Base-by-base conservation (phyloP, 768 basidiomycete species). In the Punctularia strigosozonata region DNA sequence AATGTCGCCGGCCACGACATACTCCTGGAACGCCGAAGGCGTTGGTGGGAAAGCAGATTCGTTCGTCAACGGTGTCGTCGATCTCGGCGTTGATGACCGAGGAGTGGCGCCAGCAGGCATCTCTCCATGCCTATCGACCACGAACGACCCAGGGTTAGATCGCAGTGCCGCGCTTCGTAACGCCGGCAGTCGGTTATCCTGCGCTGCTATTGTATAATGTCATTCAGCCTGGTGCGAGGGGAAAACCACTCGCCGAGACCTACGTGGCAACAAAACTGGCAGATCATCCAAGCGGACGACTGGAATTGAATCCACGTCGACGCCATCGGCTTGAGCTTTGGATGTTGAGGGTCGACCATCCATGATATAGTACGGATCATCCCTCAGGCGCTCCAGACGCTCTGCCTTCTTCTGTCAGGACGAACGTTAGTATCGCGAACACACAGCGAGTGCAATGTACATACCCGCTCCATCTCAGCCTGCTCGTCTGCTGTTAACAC, bases 271-370 rank as follows among this genome's bases (percentile, higher is more conserved):
- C 14, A 60, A 38, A 1, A 58, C 60, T n/a, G 77, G 78, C 57
- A 85, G 69, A 42, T 71, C 77, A 30, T 94, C 86, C 33, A 98
- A 60, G 43, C 66, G 73, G 22, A 97, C 87, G 18, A 99, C 75
- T 1, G 94, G 92, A 58, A 98, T 97, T 6, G 80, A 74, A 49
- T 95, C 90, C n/a, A 95, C 47, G 51, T 95, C 88, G n/a, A n/a
- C n/a, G n/a, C n/a, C n/a, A n/a, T n/a, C n/a, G n/a, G n/a, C n/a
- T 10, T 75, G 70, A 6, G 44, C 39, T 19, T 42, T 37, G 20
- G 53, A 45, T 39, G 58, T 63, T 46, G 65, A 52, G 1, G 72
- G 63, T 39, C 55, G 60, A 30, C 75, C 73, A 46, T 86, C 82
- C 26, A 78, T 67, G 46, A 95, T 78, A 57, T 95, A 92, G 60